Evolutionary conservation across 78 protist genomes (phyloP), one percentile per base, ranked within the genome.

Genomic region (Corallochytrium limacisporum): DNA sequence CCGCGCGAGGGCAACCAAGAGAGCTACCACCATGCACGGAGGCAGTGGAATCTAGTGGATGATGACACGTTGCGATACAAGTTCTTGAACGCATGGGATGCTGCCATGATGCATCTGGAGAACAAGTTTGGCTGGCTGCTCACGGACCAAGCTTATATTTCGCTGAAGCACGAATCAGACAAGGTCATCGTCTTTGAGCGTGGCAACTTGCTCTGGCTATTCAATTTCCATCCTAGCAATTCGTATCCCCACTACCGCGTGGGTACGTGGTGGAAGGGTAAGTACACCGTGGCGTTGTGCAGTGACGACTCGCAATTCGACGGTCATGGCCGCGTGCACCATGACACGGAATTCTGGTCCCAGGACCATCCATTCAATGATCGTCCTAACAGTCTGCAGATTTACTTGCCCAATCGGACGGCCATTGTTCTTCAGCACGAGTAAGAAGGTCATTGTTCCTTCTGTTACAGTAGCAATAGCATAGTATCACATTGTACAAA

Each of bases 1-100:
- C 99, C 99, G 37, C 63, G 93, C 22, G 87, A 24, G 6, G 94
- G 86, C 37, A 95, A 95, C 85, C 70, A 76, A 32, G 75, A 78
- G 48, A 67, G 79, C 69, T 74, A 40, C 53, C 77, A 81, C 26
- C 65, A 85, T 56, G 82, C 86, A 1, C 70, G 93, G n/a, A 74
- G 93, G 22, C 83, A 81, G 55, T 88, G 88, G 89, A 67, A 81
- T 26, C 75, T 84, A 0, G 50, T 53, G 22, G 80, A 72, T 7
- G 90, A 88, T 44, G 35, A 33, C 15, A 37, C 70, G 18, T 55
- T 88, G 4, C 38, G 74, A 18, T 88, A 85, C 69, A 46, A 67
- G 15, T 57, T 33, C 42, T 15, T 66, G 28, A 66, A 66, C 54
- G 48, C 43, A 20, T 66, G 26, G 37, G 72, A 66, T 28, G 54